Evolutionary conservation across 2,329 filamentous ascomycete genomes (phyloP).

Genomic region (Gremmenia infestans): DNA sequence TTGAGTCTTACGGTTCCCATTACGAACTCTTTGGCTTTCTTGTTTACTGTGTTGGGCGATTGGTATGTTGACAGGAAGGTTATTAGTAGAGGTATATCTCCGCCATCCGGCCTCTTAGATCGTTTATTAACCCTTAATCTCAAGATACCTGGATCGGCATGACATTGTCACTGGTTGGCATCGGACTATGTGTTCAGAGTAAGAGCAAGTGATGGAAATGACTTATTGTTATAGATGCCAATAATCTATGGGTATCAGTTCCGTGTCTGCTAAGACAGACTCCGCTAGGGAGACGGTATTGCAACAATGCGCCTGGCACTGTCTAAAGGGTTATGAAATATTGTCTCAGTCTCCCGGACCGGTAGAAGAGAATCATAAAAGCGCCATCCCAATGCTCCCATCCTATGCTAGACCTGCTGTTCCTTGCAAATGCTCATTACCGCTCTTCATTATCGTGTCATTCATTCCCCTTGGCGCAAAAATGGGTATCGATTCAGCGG

Average conservation of each 20-base stretch:
- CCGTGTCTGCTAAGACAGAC: background rate
- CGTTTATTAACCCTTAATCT: conserved; percentile 1
- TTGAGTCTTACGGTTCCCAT: conserved; percentile 91
- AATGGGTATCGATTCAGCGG: conserved; percentile 12
- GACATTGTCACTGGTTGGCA: conserved; percentile 71
- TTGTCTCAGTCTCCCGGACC: conserved; percentile 13
- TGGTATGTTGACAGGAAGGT: conserved; percentile 94
- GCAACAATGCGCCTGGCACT: background rate
- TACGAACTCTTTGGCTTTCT: conserved; percentile 86
- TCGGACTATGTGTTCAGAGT: conserved; percentile 76
- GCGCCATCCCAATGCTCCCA: conserved; percentile 16
- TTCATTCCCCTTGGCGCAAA: background rate
- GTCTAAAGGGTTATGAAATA: background rate
- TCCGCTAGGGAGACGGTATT: background rate
- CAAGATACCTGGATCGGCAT: conserved; percentile 81
- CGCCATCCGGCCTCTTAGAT: background rate
- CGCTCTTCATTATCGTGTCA: background rate
- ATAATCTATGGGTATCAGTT: background rate
- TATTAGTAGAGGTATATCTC: conserved; percentile 66
- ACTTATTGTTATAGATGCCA: background rate
- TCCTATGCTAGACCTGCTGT: conserved; percentile 5
- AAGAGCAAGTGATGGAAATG: conserved; percentile 35
- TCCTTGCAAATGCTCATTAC: conserved; percentile 8
- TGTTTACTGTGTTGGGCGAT: conserved; percentile 93
- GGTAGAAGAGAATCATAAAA: conserved; percentile 7